Percentiles rank a stretch among this genome's conserved stretches.
Conservation (phyloP, 2,329 filamentous ascomycete species). For the Alternaria gaisen region DNA sequence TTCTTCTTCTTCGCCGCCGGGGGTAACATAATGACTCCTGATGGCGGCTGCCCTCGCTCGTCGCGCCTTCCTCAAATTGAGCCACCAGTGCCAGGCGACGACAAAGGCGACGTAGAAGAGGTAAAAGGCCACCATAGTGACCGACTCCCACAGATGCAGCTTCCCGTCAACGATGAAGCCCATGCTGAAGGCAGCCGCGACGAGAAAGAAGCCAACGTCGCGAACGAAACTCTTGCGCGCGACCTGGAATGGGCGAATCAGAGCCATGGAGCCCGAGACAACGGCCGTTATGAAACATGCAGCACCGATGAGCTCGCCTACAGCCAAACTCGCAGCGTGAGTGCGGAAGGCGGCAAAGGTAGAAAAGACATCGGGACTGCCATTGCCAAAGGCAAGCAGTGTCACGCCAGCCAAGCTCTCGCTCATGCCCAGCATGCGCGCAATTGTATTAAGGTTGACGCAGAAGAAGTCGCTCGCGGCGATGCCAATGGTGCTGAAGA, state of each 20-base stretch:
- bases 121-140: constrained; percentile 90
- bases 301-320: constrained; percentile 93
- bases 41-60: constrained; percentile 75
- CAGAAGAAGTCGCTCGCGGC: constrained; percentile 99
- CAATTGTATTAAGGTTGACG: constrained; percentile 93
- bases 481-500: constrained; percentile 97
- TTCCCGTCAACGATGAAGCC: constrained; percentile 84
- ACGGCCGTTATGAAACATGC: constrained; percentile 96
- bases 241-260: constrained; percentile 94
- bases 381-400: constrained; percentile 95
- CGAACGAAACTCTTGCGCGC: constrained; percentile 88
- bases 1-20: constrained; percentile 67
- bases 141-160: constrained; percentile 88
- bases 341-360: constrained; percentile 98
- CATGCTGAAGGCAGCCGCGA: constrained; percentile 87
- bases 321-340: constrained; percentile 94
- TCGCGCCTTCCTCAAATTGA: constrained; percentile 68
- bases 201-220: constrained; percentile 91
- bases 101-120: constrained; percentile 88
- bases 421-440: constrained; percentile 87
- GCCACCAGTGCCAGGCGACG: constrained; percentile 90
- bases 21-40: constrained; percentile 75
- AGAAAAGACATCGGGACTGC: constrained; percentile 96
- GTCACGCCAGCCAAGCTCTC: constrained; percentile 97
- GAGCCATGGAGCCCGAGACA: constrained; percentile 94